phyloP scores from a whole-genome alignment of 2,329 filamentous ascomycete genomes.

The Colletotrichum euphorbiae region DNA sequence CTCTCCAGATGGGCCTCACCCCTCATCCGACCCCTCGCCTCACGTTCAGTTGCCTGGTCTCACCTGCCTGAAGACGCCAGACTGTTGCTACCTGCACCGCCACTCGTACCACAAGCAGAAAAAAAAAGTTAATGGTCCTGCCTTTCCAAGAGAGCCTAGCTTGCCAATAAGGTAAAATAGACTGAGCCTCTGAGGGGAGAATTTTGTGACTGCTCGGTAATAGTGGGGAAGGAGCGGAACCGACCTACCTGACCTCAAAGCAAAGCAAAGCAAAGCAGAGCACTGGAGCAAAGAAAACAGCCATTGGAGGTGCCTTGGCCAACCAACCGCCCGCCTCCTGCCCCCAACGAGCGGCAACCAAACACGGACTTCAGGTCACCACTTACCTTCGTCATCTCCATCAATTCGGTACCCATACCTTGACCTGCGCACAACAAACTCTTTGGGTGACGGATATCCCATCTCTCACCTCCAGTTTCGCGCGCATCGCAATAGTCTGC shows the following conservation, averaged over 20 bases:
- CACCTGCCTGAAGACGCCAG: constrained; percentile 8
- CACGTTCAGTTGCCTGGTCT: not conserved
- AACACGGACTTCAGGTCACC: constrained; percentile 41
- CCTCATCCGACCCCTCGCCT: constrained; percentile 10
- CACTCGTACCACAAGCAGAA: constrained; percentile 3
- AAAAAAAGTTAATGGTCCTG: constrained; percentile 1
- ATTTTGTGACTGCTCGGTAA: constrained; percentile 6
- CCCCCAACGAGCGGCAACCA: constrained; percentile 36
- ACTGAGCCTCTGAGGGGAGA: not conserved
- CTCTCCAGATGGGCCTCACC: constrained; percentile 1
- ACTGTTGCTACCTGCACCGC: constrained; percentile 14
- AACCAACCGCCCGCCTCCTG: constrained; percentile 33
- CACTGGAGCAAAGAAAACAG: not conserved
- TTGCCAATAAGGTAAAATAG: not conserved
- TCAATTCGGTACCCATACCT: constrained; percentile 37
- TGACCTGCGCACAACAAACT: constrained; percentile 35
- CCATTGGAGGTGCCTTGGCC: constrained; percentile 31
- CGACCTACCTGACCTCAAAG: too few species aligned
- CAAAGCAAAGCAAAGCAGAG: not conserved
- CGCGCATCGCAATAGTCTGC: constrained; percentile 13
- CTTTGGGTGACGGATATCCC: constrained; percentile 30
- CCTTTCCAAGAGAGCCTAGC: too few species aligned
- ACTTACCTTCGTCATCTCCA: constrained; percentile 40
- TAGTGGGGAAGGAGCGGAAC: constrained; percentile 13
- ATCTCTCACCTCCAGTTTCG: constrained; percentile 29